phyloP scores from a whole-genome alignment of 768 basidiomycete species.

The Phlebiopsis flavidoalba region DNA sequence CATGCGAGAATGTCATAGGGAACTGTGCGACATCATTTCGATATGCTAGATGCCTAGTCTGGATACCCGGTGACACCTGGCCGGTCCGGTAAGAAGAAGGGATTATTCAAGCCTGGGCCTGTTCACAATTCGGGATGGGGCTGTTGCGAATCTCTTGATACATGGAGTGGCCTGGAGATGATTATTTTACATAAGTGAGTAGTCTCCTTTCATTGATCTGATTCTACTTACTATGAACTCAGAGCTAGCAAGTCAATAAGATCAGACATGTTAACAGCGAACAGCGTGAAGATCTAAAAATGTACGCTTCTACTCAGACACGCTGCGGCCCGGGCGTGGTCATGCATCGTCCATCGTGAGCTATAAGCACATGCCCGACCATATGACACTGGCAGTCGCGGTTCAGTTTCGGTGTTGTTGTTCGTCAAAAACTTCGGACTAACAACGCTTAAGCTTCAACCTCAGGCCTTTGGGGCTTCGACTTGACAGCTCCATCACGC shows the following conservation, averaged over 20 bases:
- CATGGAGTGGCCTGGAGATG: too few species aligned
- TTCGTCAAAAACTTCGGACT: conserved; percentile 2
- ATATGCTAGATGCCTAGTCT: too few species aligned
- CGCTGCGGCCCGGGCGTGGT: too few species aligned
- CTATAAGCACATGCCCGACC: neutral
- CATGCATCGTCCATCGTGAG: neutral
- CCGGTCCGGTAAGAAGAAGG: neutral
- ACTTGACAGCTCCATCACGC: neutral
- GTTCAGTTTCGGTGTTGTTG: neutral
- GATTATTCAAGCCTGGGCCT: neutral
- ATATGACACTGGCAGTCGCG: neutral
- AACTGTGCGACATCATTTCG: too few species aligned
- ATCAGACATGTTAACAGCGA: too few species aligned
- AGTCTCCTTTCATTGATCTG: neutral
- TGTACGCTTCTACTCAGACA: neutral
- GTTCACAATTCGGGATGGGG: neutral
- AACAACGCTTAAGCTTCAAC: neutral
- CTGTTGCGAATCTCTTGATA: neutral
- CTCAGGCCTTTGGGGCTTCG: too few species aligned
- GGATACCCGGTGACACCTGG: neutral
- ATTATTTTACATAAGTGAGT: neutral
- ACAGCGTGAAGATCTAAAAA: too few species aligned
- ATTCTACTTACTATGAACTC: neutral
- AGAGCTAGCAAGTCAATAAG: too few species aligned
- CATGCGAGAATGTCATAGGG: too few species aligned